phyloP scores from a whole-genome alignment of 2,329 filamentous ascomycete species.

The Cladorrhinum sp. region DNA sequence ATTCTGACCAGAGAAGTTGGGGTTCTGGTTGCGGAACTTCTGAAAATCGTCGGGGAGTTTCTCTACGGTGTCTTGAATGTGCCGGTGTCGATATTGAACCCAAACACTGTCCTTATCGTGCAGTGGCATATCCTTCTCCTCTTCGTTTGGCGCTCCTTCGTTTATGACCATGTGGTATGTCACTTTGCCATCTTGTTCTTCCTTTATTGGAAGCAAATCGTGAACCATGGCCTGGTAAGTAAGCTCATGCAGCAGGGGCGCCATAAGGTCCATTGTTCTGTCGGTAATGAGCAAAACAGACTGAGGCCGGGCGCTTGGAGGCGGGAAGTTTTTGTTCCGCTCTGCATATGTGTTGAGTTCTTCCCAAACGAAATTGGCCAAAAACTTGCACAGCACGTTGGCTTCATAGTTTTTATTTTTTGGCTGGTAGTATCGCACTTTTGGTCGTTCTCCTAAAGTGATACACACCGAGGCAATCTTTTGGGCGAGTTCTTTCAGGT shows the following conservation, averaged over 20 bases:
- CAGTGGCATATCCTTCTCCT: conserved; percentile 89
- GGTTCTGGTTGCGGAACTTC: conserved; percentile 85
- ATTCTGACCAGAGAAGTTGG: conserved; percentile 78
- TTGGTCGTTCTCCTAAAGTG: conserved; percentile 87
- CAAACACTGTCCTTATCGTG: conserved; percentile 89
- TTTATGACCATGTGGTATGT: conserved; percentile 80
- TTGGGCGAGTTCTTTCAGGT: conserved; percentile 82
- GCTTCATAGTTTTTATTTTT: conserved; percentile 76
- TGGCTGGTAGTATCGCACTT: conserved; percentile 86
- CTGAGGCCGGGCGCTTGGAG: conserved; percentile 71
- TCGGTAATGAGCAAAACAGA: conserved; percentile 85
- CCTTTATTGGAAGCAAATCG: conserved; percentile 83
- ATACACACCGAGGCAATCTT: conserved; percentile 91
- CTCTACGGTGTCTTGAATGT: conserved; percentile 98
- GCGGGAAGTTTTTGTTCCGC: conserved; percentile 80
- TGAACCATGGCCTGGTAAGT: conserved; percentile 99
- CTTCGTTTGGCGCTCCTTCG: conserved; percentile 64
- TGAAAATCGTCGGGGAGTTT: conserved; percentile 91
- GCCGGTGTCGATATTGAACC: conserved; percentile 88
- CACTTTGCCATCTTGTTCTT: conserved; percentile 82
- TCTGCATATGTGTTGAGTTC: conserved; percentile 88
- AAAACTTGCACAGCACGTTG: conserved; percentile 77
- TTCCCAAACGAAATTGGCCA: conserved; percentile 87
- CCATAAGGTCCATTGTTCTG: conserved; percentile 85
- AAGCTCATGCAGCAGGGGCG: conserved; percentile 90